Evolutionary conservation across 768 basidiomycete species (phyloP).

Genomic region (Lentinula sp.): DNA sequence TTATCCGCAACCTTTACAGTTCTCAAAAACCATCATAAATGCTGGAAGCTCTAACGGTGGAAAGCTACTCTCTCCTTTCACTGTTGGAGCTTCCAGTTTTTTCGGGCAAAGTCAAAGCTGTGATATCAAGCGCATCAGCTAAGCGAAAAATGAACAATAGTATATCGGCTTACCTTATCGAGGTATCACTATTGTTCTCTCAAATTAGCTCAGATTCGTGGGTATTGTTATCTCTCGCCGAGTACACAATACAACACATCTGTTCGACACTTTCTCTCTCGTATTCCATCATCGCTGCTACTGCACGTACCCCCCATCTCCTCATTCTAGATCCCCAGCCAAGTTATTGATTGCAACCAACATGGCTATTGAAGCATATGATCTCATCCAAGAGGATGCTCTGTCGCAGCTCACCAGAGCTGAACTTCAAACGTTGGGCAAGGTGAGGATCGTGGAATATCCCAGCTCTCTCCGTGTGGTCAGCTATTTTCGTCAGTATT

Average conservation of each 20-base stretch:
- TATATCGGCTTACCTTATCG: neutral
- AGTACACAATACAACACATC: neutral
- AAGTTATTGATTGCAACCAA: neutral
- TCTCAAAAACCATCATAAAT: neutral
- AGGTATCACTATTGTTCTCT: neutral
- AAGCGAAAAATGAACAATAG: neutral
- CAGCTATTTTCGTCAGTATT: neutral
- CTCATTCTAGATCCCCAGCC: neutral
- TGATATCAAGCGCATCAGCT: neutral
- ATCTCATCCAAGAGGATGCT: neutral
- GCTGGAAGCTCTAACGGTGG: too few relatives aligned
- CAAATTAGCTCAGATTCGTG: neutral
- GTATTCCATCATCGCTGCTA: neutral
- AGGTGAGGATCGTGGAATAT: neutral
- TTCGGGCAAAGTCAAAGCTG: neutral
- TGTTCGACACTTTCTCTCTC: neutral
- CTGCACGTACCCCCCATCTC: neutral
- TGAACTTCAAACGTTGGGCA: constrained; percentile 1
- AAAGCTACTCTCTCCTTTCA: neutral
- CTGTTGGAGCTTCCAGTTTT: neutral
- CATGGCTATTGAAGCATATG: neutral
- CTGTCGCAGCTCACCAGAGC: neutral
- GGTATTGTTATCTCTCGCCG: neutral
- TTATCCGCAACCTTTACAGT: neutral
- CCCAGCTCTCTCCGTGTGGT: neutral